A percentile compares a stretch with the other conserved stretches of the same genome.
These are phyloP conservation scores for Boletus subcaerulescens DNA, from an alignment of 768 basidiomycete genomes.

Conservation along the genomic window DNA sequence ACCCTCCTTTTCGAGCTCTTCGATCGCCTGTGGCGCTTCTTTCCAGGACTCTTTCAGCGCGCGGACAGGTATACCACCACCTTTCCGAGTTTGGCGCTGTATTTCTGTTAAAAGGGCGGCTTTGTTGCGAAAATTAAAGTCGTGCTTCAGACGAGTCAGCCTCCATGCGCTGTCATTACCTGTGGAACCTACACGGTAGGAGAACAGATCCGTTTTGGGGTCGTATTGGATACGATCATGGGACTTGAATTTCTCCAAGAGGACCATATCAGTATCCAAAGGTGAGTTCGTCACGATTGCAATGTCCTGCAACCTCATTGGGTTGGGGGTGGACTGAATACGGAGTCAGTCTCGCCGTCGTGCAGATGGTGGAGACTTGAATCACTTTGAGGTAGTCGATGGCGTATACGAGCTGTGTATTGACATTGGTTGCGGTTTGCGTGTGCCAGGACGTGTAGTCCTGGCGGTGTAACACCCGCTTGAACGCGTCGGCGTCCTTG, in stretches of 20 bases:
- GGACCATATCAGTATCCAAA: conserved; percentile 62
- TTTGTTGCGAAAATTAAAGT: conserved; percentile 83
- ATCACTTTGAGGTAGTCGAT: conserved; percentile 77
- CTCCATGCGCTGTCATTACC: background rate
- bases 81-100: conserved; percentile 78
- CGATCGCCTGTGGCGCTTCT: conserved; percentile 77
- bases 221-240: conserved; percentile 82
- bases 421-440: conserved; percentile 82
- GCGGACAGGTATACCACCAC: conserved; percentile 81
- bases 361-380: conserved; percentile 1
- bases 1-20: conserved; percentile 87
- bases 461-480: conserved; percentile 58
- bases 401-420: conserved; percentile 84
- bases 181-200: conserved; percentile 66
- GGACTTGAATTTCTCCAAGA: conserved; percentile 76
- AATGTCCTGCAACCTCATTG: conserved; percentile 85
- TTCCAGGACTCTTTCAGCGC: conserved; percentile 90
- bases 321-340: conserved; percentile 60
- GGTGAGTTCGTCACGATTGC: conserved; percentile 79
- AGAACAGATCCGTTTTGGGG: conserved; percentile 79
- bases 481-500: conserved; percentile 72
- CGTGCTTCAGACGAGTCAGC: conserved; percentile 52
- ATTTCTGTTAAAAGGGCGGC: conserved; percentile 81
- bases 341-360: conserved; percentile 9
- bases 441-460: conserved; percentile 81